These are phyloP conservation scores for Mycena kentingensis DNA, from an alignment of 768 basidiomycete species.

Conservation along the genomic window DNA sequence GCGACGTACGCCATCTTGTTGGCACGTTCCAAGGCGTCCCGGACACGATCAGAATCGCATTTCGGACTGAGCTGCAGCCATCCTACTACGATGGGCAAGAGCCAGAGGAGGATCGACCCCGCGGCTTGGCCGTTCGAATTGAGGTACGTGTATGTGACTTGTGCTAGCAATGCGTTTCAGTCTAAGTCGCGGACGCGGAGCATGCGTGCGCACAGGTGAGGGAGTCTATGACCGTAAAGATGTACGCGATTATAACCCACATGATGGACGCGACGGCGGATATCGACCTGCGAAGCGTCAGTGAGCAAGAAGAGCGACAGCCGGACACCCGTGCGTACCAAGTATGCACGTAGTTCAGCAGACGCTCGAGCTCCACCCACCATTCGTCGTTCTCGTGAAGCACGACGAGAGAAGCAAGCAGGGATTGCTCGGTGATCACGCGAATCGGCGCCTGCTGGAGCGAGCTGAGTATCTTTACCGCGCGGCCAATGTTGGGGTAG, in stretches of 20 bases:
- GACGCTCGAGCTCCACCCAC: slow-evolving; percentile 8
- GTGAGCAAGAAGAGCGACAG: too few species aligned
- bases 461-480: neutral
- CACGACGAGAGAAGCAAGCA: slow-evolving; percentile 15
- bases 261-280: slow-evolving; percentile 4
- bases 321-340: too few species aligned
- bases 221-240: slow-evolving; percentile 7
- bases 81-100: slow-evolving; percentile 23
- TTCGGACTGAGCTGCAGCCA: slow-evolving; percentile 46
- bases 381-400: slow-evolving; percentile 14
- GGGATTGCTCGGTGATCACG: neutral
- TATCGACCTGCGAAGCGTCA: too few species aligned
- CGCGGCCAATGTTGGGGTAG: slow-evolving; percentile 1
- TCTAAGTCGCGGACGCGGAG: neutral
- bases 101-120: slow-evolving; percentile 28
- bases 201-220: slow-evolving; percentile 4
- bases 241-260: slow-evolving; percentile 14
- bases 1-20: slow-evolving; percentile 31
- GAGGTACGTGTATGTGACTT: slow-evolving; percentile 21
- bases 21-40: slow-evolving; percentile 30
- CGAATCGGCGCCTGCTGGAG: slow-evolving; percentile 8
- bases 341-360: slow-evolving; percentile 29
- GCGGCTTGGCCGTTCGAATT: slow-evolving; percentile 40
- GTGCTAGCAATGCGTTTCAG: neutral
- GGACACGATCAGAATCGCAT: slow-evolving; percentile 35